Conservation (phyloP, 139 green algal species). For the Protoeuglena noctilucae region DNA sequence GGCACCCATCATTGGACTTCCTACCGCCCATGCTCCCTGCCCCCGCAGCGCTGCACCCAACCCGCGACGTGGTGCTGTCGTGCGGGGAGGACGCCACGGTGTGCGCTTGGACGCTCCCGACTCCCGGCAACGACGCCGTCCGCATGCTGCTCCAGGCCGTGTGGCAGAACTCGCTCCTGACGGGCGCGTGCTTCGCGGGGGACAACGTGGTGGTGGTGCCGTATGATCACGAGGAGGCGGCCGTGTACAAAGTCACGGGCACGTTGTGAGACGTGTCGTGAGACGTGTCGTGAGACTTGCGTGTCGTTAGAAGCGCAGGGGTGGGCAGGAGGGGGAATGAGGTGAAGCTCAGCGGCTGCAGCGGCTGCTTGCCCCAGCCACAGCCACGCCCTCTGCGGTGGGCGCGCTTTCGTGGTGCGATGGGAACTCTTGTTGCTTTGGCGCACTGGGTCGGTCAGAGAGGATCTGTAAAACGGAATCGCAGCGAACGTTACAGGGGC, state of each 20-base stretch:
- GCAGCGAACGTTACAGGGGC: too few relatives aligned
- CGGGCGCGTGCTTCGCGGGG: not conserved
- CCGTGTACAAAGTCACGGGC: slow-evolving; percentile 12
- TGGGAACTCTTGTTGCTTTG: too few relatives aligned
- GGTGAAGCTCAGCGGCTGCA: not conserved
- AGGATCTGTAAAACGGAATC: too few relatives aligned
- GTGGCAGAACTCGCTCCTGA: not conserved
- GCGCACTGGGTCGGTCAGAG: too few relatives aligned
- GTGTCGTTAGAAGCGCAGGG: slow-evolving; percentile 7
- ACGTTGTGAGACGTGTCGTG: slow-evolving; percentile 16
- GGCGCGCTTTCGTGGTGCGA: too few relatives aligned
- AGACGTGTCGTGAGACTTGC: too few relatives aligned
- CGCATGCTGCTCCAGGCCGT: not conserved
- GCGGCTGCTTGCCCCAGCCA: not conserved
- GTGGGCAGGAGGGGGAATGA: not conserved
- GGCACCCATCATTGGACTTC: too few relatives aligned
- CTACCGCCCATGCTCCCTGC: too few relatives aligned
- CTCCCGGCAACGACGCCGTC: not conserved
- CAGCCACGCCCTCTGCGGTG: slow-evolving; percentile 3
- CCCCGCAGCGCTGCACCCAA: not conserved
- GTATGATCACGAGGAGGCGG: not conserved
- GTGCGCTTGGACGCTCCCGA: not conserved
- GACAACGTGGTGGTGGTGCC: not conserved
- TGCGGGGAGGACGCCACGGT: not conserved
- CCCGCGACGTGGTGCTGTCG: not conserved